Evolutionary conservation across 495 filamentous ascomycete genomes (phyloP).

Genomic region (Lophiostoma macrostomum): DNA sequence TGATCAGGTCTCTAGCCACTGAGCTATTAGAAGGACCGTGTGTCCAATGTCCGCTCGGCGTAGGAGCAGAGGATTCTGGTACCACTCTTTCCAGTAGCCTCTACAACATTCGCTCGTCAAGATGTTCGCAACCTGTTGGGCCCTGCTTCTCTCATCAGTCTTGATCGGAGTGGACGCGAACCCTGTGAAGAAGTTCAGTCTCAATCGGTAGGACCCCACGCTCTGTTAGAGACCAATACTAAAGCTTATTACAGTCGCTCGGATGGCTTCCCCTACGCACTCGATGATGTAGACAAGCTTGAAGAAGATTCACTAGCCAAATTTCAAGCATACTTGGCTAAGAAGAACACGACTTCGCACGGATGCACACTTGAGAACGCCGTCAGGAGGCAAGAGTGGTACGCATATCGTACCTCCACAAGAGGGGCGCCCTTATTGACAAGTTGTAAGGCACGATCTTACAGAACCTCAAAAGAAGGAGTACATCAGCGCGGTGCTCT

Average conservation of each 20-base stretch:
- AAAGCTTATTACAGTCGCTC: not conserved
- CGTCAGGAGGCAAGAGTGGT: constrained; percentile 53
- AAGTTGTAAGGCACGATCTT: constrained; percentile 15
- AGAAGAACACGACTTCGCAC: constrained; percentile 16
- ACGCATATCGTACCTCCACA: not conserved
- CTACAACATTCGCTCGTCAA: not conserved
- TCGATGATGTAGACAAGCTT: constrained; percentile 23
- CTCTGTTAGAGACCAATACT: not conserved
- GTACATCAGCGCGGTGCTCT: constrained; percentile 31
- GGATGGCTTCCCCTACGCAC: constrained; percentile 22
- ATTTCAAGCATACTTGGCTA: constrained; percentile 25
- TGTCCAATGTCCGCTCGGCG: not conserved
- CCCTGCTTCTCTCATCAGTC: not conserved
- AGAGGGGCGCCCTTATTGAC: not conserved
- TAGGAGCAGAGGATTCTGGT: not conserved
- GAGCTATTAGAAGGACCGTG: not conserved
- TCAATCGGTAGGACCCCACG: constrained; percentile 11
- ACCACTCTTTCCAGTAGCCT: not conserved
- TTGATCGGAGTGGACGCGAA: not conserved
- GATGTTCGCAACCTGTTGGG: not conserved
- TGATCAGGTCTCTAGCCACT: not conserved
- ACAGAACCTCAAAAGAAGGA: constrained; percentile 24
- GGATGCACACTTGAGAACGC: constrained; percentile 50
- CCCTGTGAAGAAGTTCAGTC: constrained; percentile 21
- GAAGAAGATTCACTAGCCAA: constrained; percentile 20